A percentile compares a stretch with the other conserved stretches of the same genome.
These are phyloP conservation scores for Stromatinia cepivora DNA, from an alignment of 2,329 filamentous ascomycete genomes.

Conservation along the genomic window DNA sequence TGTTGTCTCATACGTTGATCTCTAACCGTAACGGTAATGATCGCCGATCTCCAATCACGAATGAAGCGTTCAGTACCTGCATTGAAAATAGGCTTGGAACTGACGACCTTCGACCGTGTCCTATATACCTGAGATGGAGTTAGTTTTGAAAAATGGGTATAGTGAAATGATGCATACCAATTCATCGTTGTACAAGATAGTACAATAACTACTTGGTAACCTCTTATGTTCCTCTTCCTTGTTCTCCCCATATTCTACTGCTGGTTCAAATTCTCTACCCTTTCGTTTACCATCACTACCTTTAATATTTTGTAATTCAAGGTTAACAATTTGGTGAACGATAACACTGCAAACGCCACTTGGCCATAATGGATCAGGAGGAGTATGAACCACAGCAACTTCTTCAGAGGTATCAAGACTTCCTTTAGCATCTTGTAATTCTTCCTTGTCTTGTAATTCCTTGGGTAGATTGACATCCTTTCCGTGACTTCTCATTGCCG, in stretches of 20 bases:
- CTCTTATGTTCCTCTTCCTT: slow-evolving; percentile 80
- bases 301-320: slow-evolving; percentile 89
- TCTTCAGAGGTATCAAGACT: slow-evolving; percentile 70
- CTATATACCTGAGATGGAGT: slow-evolving; percentile 64
- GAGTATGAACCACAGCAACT: slow-evolving; percentile 84
- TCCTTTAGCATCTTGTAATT: slow-evolving; percentile 87
- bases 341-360: slow-evolving; percentile 84
- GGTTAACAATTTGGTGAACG: slow-evolving; percentile 91
- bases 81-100: slow-evolving; percentile 95
- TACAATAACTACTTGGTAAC: slow-evolving; percentile 90
- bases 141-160: slow-evolving; percentile 24
- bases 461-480: slow-evolving; percentile 76
- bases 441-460: slow-evolving; percentile 69
- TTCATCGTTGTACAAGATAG: slow-evolving; percentile 85
- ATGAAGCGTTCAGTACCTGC: slow-evolving; percentile 92
- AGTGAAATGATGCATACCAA: slow-evolving; percentile 50
- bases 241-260: slow-evolving; percentile 78
- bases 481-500: slow-evolving; percentile 81
- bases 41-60: slow-evolving; percentile 85
- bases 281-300: slow-evolving; percentile 79
- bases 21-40: slow-evolving; percentile 84
- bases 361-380: slow-evolving; percentile 94
- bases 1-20: slow-evolving; percentile 89
- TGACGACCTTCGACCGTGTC: slow-evolving; percentile 91
- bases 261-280: slow-evolving; percentile 85